These are phyloP conservation scores for Neoascochyta sp. DNA, from an alignment of 2,329 filamentous ascomycete genomes.

Conservation along the genomic window DNA sequence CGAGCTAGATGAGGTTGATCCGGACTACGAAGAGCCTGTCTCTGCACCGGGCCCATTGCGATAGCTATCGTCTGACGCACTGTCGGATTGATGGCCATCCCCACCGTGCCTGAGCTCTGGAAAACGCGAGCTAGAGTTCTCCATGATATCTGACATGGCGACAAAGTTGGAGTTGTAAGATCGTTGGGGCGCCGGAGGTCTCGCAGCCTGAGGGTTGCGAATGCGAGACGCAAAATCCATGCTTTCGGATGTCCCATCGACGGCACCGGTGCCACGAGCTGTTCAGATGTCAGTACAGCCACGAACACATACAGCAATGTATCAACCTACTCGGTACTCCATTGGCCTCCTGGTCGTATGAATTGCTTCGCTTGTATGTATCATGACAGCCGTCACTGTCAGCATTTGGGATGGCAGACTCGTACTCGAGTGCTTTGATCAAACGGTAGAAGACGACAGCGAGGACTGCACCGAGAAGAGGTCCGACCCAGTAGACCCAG, in stretches of 20 bases:
- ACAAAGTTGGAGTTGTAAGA: not conserved
- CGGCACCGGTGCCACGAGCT: conserved; percentile 25
- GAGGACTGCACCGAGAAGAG: conserved; percentile 44
- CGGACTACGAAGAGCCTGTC: conserved; percentile 26
- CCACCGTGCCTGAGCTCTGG: conserved; percentile 19
- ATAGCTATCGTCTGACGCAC: conserved; percentile 19
- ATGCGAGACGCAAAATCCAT: conserved; percentile 11
- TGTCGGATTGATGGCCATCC: conserved; percentile 27
- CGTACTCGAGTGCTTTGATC: conserved; percentile 50
- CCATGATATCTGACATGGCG: not conserved
- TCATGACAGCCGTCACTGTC: conserved; percentile 45
- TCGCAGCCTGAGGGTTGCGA: conserved; percentile 4
- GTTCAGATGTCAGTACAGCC: conserved; percentile 11
- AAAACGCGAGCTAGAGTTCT: conserved; percentile 12
- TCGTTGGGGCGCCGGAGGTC: conserved; percentile 2
- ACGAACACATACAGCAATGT: conserved; percentile 1
- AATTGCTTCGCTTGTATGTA: conserved; percentile 16
- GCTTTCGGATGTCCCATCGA: conserved; percentile 24
- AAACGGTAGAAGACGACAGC: conserved; percentile 50
- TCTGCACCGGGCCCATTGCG: conserved; percentile 25
- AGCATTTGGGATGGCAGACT: conserved; percentile 49
- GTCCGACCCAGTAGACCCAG: conserved; percentile 53
- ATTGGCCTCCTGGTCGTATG: conserved; percentile 2
- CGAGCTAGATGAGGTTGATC: conserved; percentile 15
- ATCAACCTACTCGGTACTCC: conserved; percentile 9